These are phyloP conservation scores for Podila minutissima DNA, from an alignment of 192 early-diverging fungal species.

Conservation along the genomic window DNA sequence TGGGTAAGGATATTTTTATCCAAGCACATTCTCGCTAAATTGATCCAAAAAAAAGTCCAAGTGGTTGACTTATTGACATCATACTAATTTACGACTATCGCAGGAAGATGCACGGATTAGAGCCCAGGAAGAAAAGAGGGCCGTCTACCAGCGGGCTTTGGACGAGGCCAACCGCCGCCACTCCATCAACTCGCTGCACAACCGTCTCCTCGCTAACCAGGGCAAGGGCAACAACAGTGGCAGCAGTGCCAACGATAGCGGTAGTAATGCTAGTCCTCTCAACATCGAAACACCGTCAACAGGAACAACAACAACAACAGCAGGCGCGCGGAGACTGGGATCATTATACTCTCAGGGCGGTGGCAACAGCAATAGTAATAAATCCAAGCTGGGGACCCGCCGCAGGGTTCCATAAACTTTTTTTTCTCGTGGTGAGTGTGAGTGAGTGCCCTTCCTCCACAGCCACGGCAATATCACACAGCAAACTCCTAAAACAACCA, in stretches of 20 bases:
- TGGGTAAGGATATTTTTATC: slow-evolving; percentile 18
- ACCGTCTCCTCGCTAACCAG: background rate
- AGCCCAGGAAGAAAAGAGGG: slow-evolving; percentile 41
- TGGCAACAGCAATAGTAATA: no score
- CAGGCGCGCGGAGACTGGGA: background rate
- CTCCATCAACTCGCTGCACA: background rate
- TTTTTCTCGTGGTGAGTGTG: no score
- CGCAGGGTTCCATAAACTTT: no score
- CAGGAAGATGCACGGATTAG: slow-evolving; percentile 40
- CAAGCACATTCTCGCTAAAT: background rate
- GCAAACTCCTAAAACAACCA: no score
- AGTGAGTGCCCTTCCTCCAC: no score
- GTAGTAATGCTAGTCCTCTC: background rate
- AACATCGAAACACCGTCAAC: no score
- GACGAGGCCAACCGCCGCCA: slow-evolving; percentile 28
- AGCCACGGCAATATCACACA: no score
- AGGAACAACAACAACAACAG: no score
- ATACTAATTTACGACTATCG: background rate
- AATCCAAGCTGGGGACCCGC: no score
- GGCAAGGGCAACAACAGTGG: background rate
- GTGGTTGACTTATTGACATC: background rate
- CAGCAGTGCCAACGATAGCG: background rate
- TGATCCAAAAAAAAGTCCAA: background rate
- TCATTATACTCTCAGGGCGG: background rate
- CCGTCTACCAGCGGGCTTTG: slow-evolving; percentile 30